Percentiles rank a stretch among this genome's conserved stretches.
Evolutionary conservation across 768 basidiomycete species (phyloP).

Genomic region (Auriscalpium vulgare): DNA sequence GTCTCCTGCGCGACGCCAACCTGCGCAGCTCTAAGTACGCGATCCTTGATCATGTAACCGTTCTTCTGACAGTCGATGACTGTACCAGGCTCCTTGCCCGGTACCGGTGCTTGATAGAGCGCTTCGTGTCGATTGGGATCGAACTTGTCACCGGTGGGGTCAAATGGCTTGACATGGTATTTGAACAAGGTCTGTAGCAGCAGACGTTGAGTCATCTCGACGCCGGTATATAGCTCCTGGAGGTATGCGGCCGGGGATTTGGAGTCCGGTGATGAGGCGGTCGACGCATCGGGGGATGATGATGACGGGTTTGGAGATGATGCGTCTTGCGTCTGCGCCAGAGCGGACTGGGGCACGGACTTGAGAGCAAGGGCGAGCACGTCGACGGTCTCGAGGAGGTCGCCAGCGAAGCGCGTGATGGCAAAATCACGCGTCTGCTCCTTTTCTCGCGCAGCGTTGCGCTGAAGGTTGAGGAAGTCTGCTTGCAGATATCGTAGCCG

Average conservation of each 20-base stretch:
- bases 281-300: slow-evolving; percentile 4
- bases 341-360: slow-evolving; percentile 53
- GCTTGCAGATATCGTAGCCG: slow-evolving; percentile 89
- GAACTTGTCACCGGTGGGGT: slow-evolving; percentile 87
- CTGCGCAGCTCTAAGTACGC: slow-evolving; percentile 89
- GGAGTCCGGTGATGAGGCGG: slow-evolving; percentile 13
- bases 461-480: slow-evolving; percentile 92
- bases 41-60: slow-evolving; percentile 92
- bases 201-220: slow-evolving; percentile 86
- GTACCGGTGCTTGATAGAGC: slow-evolving; percentile 85
- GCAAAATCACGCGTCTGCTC: slow-evolving; percentile 91
- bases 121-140: slow-evolving; percentile 97
- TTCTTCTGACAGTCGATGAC: slow-evolving; percentile 87
- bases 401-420: slow-evolving; percentile 84
- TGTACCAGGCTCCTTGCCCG: slow-evolving; percentile 83
- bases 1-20: slow-evolving; percentile 87
- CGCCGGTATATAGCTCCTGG: slow-evolving; percentile 73
- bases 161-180: slow-evolving; percentile 87
- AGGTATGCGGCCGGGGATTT: slow-evolving; percentile 57
- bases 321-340: slow-evolving; percentile 21
- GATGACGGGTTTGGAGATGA: slow-evolving; percentile 38
- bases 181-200: slow-evolving; percentile 86
- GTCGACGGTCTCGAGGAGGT: slow-evolving; percentile 86
- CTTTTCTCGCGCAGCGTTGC: slow-evolving; percentile 85
- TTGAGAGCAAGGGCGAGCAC: slow-evolving; percentile 81